Conservation (phyloP, 1,139 yeast species). For the Spathaspora sp. region DNA sequence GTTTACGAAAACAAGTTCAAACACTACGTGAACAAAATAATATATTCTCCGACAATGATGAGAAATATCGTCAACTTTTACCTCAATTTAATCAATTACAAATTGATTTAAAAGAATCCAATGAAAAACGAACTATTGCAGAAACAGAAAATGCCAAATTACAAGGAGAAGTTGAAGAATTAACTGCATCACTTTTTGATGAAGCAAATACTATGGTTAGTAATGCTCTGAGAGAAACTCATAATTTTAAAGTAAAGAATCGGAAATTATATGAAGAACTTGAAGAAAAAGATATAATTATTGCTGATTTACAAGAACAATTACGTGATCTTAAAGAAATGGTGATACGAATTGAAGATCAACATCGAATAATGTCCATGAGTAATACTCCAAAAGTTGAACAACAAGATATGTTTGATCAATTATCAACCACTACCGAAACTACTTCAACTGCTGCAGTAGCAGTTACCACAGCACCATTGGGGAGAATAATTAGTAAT, state of each 20-base stretch:
- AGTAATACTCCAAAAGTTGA: conserved; percentile 14
- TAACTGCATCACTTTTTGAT: conserved; percentile 70
- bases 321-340: conserved; percentile 65
- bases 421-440: neutral
- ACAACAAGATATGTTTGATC: conserved; percentile 6
- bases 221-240: conserved; percentile 62
- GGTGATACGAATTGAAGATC: conserved; percentile 36
- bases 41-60: conserved; percentile 18
- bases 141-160: conserved; percentile 60
- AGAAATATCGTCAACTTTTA: conserved; percentile 29
- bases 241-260: conserved; percentile 53
- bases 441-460: too few relatives aligned
- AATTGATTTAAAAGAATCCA: conserved; percentile 35
- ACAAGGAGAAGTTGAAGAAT: conserved; percentile 72
- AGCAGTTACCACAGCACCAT: conserved; percentile 1
- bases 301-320: conserved; percentile 69
- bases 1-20: conserved; percentile 32
- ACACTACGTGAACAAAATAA: conserved; percentile 22
- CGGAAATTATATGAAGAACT: conserved; percentile 62
- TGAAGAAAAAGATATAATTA: conserved; percentile 67
- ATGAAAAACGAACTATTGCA: conserved; percentile 36
- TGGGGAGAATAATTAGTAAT: neutral
- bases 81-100: conserved; percentile 31
- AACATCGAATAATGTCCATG: conserved; percentile 16
- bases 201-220: conserved; percentile 83